Evolutionary conservation across 106 monocot species (phyloP).

Genomic region (Vanilla planifolia): DNA sequence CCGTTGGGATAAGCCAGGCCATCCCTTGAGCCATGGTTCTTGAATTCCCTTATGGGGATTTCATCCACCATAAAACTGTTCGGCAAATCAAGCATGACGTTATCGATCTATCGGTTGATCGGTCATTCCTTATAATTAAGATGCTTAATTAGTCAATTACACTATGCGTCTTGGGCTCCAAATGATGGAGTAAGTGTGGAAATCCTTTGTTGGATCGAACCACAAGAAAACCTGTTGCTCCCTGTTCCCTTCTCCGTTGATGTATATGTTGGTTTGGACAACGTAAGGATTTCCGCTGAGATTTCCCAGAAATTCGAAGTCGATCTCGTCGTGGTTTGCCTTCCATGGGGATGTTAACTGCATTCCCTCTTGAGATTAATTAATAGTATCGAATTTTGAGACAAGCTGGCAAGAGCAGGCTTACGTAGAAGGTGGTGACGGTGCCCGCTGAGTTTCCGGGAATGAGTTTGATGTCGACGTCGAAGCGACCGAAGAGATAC

Average conservation of each 20-base stretch:
- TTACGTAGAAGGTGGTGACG: constrained; percentile 10
- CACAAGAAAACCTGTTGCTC: constrained; percentile 19
- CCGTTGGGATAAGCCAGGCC: constrained; percentile 38
- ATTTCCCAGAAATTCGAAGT: constrained; percentile 19
- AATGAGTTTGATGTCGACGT: constrained; percentile 7
- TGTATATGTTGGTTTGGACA: constrained; percentile 16
- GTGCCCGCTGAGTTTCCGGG: constrained; percentile 13
- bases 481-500: constrained; percentile 10
- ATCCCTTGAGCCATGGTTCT: constrained; percentile 23
- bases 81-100: too few relatives aligned
- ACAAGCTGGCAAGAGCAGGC: too few relatives aligned
- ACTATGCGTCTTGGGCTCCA: constrained; percentile 15
- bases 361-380: too few relatives aligned
- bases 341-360: constrained; percentile 18
- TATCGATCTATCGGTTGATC: neutral
- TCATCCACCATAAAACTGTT: constrained; percentile 61
- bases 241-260: constrained; percentile 18
- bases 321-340: constrained; percentile 14
- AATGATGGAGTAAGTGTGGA: constrained; percentile 18
- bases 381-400: too few relatives aligned
- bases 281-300: constrained; percentile 17
- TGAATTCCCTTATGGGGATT: constrained; percentile 49
- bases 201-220: constrained; percentile 15
- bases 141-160: too few relatives aligned
- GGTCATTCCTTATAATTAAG: too few relatives aligned